Evolutionary conservation across 2,329 filamentous ascomycete species (phyloP).

Genomic region (Chrysoporthe deuterocubensis): DNA sequence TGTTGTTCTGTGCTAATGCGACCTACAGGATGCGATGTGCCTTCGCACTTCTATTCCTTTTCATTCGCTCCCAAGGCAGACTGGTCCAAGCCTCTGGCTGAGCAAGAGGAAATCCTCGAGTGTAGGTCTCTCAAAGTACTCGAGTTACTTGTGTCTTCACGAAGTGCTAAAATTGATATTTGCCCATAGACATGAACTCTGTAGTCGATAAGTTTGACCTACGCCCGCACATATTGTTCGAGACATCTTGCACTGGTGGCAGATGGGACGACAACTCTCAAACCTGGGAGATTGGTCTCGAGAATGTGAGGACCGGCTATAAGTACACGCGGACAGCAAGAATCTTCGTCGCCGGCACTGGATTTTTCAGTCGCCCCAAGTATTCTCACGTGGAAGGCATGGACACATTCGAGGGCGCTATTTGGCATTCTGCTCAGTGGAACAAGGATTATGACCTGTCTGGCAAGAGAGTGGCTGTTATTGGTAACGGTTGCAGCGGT

Average conservation of each 20-base stretch:
- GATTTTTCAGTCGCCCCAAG: too few species aligned
- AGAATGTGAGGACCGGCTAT: too few species aligned
- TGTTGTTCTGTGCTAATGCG: too few species aligned
- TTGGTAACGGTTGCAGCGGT: constrained; percentile 43
- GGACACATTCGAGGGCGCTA: constrained; percentile 38
- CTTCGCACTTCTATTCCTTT: constrained; percentile 47
- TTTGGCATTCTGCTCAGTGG: constrained; percentile 43
- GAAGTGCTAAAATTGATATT: too few species aligned
- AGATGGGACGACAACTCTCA: too few species aligned
- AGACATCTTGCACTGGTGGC: too few species aligned
- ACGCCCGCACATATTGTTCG: constrained; percentile 34
- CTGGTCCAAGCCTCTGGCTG: constrained; percentile 42
- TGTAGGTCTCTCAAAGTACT: constrained; percentile 27
- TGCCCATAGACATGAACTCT: constrained; percentile 28
- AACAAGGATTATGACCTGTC: constrained; percentile 35
- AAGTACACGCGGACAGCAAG: too few species aligned
- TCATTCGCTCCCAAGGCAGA: constrained; percentile 46
- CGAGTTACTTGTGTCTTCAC: too few species aligned
- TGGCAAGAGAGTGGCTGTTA: constrained; percentile 41
- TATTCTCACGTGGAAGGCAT: too few species aligned
- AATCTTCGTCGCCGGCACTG: too few species aligned
- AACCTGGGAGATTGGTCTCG: too few species aligned
- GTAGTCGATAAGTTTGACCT: constrained; percentile 32
- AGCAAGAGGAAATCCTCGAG: constrained; percentile 42
- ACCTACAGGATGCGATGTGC: constrained; percentile 36